Evolutionary conservation across 371 early-diverging fungal species (phyloP).

Genomic region (Blakeslea trispora): DNA sequence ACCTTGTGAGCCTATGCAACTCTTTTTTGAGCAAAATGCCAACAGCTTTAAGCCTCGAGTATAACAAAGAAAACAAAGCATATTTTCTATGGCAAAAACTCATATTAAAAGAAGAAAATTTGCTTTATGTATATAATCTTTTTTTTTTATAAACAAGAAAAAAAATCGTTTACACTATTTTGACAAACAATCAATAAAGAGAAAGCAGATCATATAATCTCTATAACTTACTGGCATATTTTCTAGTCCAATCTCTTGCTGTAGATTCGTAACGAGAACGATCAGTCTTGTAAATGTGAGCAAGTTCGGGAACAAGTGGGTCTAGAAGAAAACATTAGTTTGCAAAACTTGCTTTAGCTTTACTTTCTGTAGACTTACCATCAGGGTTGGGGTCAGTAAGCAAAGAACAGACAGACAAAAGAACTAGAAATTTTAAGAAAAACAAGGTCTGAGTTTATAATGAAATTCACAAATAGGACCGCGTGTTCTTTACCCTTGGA

Average conservation of each 20-base stretch:
- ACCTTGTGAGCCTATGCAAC: slow-evolving; percentile 15
- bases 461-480: background rate
- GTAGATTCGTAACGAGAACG: slow-evolving; percentile 84
- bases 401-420: slow-evolving; percentile 96
- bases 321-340: slow-evolving; percentile 33
- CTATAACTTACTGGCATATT: slow-evolving; percentile 69
- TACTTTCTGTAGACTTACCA: slow-evolving; percentile 31
- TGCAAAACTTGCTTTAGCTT: background rate
- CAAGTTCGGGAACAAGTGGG: slow-evolving; percentile 97
- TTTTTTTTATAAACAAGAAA: background rate
- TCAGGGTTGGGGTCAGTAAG: slow-evolving; percentile 99
- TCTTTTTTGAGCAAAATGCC: slow-evolving; percentile 32
- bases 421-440: slow-evolving; percentile 56
- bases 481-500: slow-evolving; percentile 71
- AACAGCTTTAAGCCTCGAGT: slow-evolving; percentile 38
- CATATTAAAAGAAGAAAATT: background rate
- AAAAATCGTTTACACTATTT: background rate
- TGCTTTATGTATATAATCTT: background rate
- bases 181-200: too few species aligned
- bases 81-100: too few species aligned
- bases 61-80: slow-evolving; percentile 1
- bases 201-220: too few species aligned
- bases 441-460: slow-evolving; percentile 4
- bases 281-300: slow-evolving; percentile 96
- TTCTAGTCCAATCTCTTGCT: slow-evolving; percentile 94